These are phyloP conservation scores for Xylariales sp. DNA, from an alignment of 2,329 filamentous ascomycete genomes.

Conservation along the genomic window DNA sequence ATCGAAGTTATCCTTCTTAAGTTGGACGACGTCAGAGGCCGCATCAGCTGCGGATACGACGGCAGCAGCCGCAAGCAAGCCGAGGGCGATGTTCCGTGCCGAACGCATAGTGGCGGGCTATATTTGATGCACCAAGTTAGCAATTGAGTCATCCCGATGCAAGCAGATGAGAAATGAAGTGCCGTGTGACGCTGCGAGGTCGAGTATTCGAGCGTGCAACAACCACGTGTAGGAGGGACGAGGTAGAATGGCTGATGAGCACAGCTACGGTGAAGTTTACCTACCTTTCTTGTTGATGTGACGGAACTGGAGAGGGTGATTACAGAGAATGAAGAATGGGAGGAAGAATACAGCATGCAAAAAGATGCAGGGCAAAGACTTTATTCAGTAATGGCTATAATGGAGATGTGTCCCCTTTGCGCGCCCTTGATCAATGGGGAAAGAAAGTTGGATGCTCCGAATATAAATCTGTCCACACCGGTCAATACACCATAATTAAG, in stretches of 20 bases:
- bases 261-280: not conserved
- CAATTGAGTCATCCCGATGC: constrained; percentile 7
- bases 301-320: constrained; percentile 20
- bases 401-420: constrained; percentile 43
- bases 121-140: constrained; percentile 21
- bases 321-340: constrained; percentile 21
- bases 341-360: constrained; percentile 14
- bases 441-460: constrained; percentile 43
- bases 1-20: constrained; percentile 88
- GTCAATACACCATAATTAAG: not conserved
- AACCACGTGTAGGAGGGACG: constrained; percentile 1
- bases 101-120: constrained; percentile 46
- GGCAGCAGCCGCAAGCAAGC: constrained; percentile 66
- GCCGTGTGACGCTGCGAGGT: constrained; percentile 20
- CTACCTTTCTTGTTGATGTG: constrained; percentile 31
- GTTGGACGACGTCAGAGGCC: constrained; percentile 82
- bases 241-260: not conserved
- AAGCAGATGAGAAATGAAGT: not conserved
- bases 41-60: constrained; percentile 70
- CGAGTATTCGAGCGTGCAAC: not conserved
- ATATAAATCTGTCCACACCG: constrained; percentile 46
- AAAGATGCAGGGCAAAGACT: constrained; percentile 28
- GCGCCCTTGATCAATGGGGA: constrained; percentile 42
- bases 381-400: constrained; percentile 35
- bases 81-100: constrained; percentile 57